These are phyloP conservation scores for Phytophthora litchii DNA, from an alignment of 352 stramenopile genomes.

Conservation along the genomic window DNA sequence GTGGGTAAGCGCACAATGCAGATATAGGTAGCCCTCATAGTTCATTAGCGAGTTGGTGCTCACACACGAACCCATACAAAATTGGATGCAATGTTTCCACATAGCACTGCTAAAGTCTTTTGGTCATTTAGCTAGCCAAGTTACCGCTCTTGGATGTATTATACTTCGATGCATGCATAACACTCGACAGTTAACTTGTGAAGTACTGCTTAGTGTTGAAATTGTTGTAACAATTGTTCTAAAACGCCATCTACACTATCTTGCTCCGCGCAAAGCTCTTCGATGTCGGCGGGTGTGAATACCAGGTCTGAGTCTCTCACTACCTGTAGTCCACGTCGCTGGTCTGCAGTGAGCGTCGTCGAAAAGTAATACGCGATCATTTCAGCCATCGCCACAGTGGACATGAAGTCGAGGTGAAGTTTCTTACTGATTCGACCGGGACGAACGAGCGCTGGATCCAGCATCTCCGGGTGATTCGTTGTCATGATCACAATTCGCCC, in stretches of 20 bases:
- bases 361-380: conserved; percentile 73
- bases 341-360: conserved; percentile 27
- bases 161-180: too few relatives aligned
- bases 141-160: too few relatives aligned
- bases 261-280: conserved; percentile 56
- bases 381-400: conserved; percentile 36
- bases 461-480: conserved; percentile 85
- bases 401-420: conserved; percentile 70
- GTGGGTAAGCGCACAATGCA: conserved; percentile 9
- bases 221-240: conserved; percentile 15
- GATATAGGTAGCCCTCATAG: conserved; percentile 4
- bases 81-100: background rate
- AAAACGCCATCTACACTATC: conserved; percentile 46
- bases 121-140: too few relatives aligned
- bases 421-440: conserved; percentile 89
- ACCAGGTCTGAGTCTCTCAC: conserved; percentile 2
- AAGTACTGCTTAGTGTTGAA: background rate
- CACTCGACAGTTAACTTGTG: too few relatives aligned
- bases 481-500: conserved; percentile 88
- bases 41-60: conserved; percentile 4
- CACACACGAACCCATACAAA: background rate
- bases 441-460: conserved; percentile 85
- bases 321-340: conserved; percentile 18
- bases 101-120: too few relatives aligned
- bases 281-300: conserved; percentile 46